A percentile compares a stretch with the other conserved stretches of the same genome.
phyloP scores from a whole-genome alignment of 768 basidiomycete species.

The Suillus sp. region DNA sequence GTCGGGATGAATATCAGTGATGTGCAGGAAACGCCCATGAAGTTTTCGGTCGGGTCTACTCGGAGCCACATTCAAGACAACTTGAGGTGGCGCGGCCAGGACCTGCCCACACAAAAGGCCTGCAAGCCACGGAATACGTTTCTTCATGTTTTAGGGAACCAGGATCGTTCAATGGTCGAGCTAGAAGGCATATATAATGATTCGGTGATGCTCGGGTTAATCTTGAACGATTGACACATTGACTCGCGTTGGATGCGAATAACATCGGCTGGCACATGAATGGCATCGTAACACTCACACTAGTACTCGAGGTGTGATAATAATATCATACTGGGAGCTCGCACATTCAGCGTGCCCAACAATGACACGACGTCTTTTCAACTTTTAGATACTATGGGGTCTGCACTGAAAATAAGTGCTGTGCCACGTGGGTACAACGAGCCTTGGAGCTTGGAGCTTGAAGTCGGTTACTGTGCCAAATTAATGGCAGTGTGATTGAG shows the following conservation, averaged over 20 bases:
- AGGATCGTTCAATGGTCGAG: neutral
- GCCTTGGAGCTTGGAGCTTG: no score
- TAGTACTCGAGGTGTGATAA: neutral
- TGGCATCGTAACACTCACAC: no score
- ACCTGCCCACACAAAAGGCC: conserved; percentile 16
- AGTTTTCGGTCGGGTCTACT: conserved; percentile 42
- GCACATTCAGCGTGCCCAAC: neutral
- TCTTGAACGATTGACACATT: neutral
- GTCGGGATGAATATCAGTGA: conserved; percentile 87
- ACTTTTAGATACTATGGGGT: neutral
- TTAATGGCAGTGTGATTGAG: neutral
- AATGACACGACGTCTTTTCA: neutral
- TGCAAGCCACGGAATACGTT: conserved; percentile 3
- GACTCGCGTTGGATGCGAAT: neutral
- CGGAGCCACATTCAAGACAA: conserved; percentile 35
- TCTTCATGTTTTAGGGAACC: conserved; percentile 4
- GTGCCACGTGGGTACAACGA: neutral
- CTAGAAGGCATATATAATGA: neutral
- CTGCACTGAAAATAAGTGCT: neutral
- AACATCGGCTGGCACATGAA: neutral
- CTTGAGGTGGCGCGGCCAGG: conserved; percentile 43
- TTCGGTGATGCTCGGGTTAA: neutral
- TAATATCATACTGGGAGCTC: neutral
- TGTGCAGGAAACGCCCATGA: conserved; percentile 75
- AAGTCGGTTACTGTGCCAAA: no score